These are phyloP conservation scores for Neofusicoccum sp. DNA, from an alignment of 2,329 filamentous ascomycete species.

Conservation along the genomic window DNA sequence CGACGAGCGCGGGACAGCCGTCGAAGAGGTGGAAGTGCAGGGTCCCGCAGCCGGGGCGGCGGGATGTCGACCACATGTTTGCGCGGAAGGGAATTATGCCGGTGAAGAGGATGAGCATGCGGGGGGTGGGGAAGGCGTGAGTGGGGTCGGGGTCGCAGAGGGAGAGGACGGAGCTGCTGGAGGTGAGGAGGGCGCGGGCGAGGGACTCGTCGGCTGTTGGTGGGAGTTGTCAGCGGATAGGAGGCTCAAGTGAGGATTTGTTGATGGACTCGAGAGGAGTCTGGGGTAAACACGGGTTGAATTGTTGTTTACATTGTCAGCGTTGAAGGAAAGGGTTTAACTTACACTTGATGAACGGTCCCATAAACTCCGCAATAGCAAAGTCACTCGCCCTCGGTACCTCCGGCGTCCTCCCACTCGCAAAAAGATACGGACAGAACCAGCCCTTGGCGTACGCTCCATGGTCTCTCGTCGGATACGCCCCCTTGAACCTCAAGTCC, in stretches of 20 bases:
- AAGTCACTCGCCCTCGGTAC: constrained; percentile 36
- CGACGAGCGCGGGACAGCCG: constrained; percentile 37
- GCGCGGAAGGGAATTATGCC: constrained; percentile 37
- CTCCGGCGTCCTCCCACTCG: constrained; percentile 32
- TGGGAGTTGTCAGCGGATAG: not conserved
- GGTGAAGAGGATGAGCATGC: constrained; percentile 38
- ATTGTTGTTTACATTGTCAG: too few relatives aligned
- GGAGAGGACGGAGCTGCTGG: constrained; percentile 31
- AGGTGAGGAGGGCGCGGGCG: constrained; percentile 36
- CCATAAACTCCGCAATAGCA: constrained; percentile 37
- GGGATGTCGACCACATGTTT: constrained; percentile 38
- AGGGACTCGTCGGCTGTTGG: constrained; percentile 34
- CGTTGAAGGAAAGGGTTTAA: not conserved
- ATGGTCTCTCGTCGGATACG: constrained; percentile 26
- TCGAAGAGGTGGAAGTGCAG: constrained; percentile 38
- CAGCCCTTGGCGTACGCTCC: constrained; percentile 37
- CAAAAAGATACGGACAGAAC: constrained; percentile 40
- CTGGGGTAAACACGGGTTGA: too few relatives aligned
- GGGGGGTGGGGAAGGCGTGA: constrained; percentile 32
- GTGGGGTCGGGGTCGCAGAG: constrained; percentile 32
- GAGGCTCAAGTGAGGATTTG: not conserved
- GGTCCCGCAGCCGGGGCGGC: constrained; percentile 37
- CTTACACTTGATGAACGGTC: constrained; percentile 36
- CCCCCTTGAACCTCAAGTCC: constrained; percentile 32
- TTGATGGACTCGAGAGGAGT: too few relatives aligned